These are phyloP conservation scores for Sclerospora graminicola DNA, from an alignment of 352 stramenopile species.

Conservation along the genomic window DNA sequence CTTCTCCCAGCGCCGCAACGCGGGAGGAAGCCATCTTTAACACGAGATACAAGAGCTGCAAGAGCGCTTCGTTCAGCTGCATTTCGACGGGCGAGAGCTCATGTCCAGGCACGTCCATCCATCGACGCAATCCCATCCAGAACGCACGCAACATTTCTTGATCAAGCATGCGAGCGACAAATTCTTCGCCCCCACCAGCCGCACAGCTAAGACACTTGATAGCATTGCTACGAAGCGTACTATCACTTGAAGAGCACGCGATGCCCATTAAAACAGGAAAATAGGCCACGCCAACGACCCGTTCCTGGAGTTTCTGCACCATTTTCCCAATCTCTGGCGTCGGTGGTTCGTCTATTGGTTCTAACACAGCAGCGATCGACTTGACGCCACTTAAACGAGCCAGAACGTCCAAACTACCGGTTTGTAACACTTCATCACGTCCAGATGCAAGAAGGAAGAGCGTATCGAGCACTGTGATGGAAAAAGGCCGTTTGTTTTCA, in stretches of 20 bases:
- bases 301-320: constrained; percentile 47
- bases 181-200: constrained; percentile 42
- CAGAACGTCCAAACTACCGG: constrained; percentile 45
- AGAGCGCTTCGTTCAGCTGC: constrained; percentile 33
- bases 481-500: constrained; percentile 42
- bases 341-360: constrained; percentile 29
- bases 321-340: constrained; percentile 35
- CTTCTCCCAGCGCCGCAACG: constrained; percentile 35
- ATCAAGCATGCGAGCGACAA: constrained; percentile 52
- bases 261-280: constrained; percentile 59
- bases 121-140: constrained; percentile 46
- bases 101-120: constrained; percentile 39
- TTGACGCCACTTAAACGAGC: constrained; percentile 41
- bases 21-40: constrained; percentile 48
- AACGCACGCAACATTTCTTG: constrained; percentile 64
- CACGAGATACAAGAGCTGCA: constrained; percentile 61
- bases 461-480: constrained; percentile 52
- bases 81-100: constrained; percentile 20
- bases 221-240: constrained; percentile 36
- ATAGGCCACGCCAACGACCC: constrained; percentile 43
- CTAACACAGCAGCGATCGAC: constrained; percentile 33
- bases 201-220: constrained; percentile 66
- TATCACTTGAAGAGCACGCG: constrained; percentile 33
- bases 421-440: constrained; percentile 35
- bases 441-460: constrained; percentile 62